Conservation (phyloP, 352 stramenopile genomes). For the Phytophthora idaei region DNA sequence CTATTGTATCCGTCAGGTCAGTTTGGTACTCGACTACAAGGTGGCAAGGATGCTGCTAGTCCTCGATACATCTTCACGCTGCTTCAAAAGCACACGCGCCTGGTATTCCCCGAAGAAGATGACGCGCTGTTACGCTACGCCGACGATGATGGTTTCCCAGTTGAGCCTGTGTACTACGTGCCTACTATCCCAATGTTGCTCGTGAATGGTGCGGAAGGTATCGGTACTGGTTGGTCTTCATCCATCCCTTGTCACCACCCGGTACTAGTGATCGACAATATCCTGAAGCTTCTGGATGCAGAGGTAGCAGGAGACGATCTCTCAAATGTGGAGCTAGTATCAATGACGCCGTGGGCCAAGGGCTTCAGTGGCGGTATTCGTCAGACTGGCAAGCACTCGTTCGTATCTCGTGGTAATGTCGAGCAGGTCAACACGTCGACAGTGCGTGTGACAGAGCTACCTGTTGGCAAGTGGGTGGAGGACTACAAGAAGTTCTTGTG, state of each 20-base stretch:
- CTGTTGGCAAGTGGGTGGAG: conserved; percentile 97
- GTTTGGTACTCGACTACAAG: conserved; percentile 98
- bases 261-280: conserved; percentile 95
- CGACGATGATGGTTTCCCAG: conserved; percentile 97
- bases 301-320: conserved; percentile 56
- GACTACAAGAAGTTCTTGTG: conserved; percentile 99
- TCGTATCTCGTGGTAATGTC: conserved; percentile 75
- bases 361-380: conserved; percentile 95
- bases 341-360: conserved; percentile 95
- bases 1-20: conserved; percentile 97
- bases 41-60: conserved; percentile 98
- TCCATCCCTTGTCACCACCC: conserved; percentile 96
- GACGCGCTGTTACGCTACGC: conserved; percentile 97
- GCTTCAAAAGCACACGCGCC: conserved; percentile 95
- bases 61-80: conserved; percentile 99
- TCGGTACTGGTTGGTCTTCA: conserved; percentile 98
- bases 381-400: conserved; percentile 66
- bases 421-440: conserved; percentile 91
- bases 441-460: conserved; percentile 96
- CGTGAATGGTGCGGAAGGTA: conserved; percentile 98
- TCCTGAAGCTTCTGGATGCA: conserved; percentile 83
- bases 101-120: conserved; percentile 98
- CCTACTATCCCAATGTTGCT: conserved; percentile 96
- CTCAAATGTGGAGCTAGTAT: conserved; percentile 33
- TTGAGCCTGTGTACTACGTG: conserved; percentile 98